Percentiles rank a stretch among this genome's conserved stretches.
Conservation (phyloP, 176 grass and related monocot genomes). For the Phyllostachys edulis region DNA sequence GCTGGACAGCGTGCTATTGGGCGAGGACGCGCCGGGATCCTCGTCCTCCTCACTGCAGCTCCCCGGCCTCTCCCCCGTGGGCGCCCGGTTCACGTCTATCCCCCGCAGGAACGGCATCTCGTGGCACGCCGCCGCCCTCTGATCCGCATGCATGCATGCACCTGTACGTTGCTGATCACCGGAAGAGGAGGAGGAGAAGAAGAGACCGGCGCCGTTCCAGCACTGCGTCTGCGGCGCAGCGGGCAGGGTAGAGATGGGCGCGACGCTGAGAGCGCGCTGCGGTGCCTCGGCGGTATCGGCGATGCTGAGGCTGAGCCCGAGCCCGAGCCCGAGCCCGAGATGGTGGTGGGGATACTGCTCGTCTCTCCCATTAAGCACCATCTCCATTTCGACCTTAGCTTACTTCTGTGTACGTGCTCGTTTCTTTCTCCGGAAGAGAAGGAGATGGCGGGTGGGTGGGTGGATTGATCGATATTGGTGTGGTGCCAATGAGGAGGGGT, state of each 20-base stretch:
- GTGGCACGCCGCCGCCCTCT: slow-evolving; percentile 21
- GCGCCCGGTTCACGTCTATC: slow-evolving; percentile 77
- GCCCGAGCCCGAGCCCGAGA: slow-evolving; percentile 32
- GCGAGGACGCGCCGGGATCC: slow-evolving; percentile 64
- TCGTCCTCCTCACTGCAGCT: slow-evolving; percentile 61
- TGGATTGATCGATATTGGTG: not conserved
- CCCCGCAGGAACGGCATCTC: slow-evolving; percentile 64
- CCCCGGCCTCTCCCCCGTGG: slow-evolving; percentile 14
- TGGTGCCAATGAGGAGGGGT: not conserved
- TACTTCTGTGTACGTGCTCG: not conserved
- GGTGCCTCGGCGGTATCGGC: slow-evolving; percentile 12
- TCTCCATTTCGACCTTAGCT: not conserved
- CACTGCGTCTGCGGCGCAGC: not conserved
- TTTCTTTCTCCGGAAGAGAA: not conserved
- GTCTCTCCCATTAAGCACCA: slow-evolving; percentile 24
- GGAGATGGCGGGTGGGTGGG: not conserved
- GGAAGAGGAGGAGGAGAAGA: slow-evolving; percentile 30
- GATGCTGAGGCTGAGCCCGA: slow-evolving; percentile 60
- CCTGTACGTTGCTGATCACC: not conserved
- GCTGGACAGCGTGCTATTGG: slow-evolving; percentile 78
- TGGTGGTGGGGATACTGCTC: slow-evolving; percentile 2
- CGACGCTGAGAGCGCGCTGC: slow-evolving; percentile 7
- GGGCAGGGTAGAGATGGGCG: not conserved
- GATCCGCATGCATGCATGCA: not conserved
- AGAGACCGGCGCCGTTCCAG: slow-evolving; percentile 40